phyloP scores from a whole-genome alignment of 2,329 filamentous ascomycete genomes.

The Leptographium flavum region DNA sequence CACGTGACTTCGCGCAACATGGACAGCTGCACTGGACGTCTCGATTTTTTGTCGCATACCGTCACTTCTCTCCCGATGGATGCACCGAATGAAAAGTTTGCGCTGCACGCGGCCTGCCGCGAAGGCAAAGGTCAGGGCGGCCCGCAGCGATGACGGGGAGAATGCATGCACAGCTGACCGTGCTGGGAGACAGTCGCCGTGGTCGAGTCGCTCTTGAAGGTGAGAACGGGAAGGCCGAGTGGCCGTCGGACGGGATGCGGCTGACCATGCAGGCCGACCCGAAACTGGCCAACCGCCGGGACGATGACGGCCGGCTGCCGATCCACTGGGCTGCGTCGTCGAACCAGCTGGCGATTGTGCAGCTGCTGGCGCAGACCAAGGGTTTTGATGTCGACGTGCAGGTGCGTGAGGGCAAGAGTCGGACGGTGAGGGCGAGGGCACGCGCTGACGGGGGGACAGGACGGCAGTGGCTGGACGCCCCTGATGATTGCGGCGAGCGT shows the following conservation, averaged over 20 bases:
- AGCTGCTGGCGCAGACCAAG: slow-evolving; percentile 54
- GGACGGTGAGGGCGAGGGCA: background rate
- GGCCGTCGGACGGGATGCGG: too few relatives aligned
- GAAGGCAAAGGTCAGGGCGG: slow-evolving; percentile 60
- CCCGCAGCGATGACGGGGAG: background rate
- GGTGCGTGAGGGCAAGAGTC: slow-evolving; percentile 35
- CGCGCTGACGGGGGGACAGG: slow-evolving; percentile 27
- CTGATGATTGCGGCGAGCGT: slow-evolving; percentile 72
- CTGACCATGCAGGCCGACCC: slow-evolving; percentile 49
- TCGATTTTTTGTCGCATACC: too few relatives aligned
- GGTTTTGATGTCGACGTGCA: slow-evolving; percentile 74
- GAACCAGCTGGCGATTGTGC: slow-evolving; percentile 62
- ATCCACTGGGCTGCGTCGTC: slow-evolving; percentile 90
- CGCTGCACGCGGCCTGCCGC: slow-evolving; percentile 74
- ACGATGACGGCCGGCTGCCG: slow-evolving; percentile 78
- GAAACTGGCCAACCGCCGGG: slow-evolving; percentile 55
- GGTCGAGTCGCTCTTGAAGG: slow-evolving; percentile 62
- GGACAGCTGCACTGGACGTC: too few relatives aligned
- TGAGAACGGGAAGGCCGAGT: too few relatives aligned
- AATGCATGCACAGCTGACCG: background rate
- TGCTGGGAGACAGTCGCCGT: slow-evolving; percentile 20
- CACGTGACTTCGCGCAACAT: too few relatives aligned
- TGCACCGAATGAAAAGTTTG: slow-evolving; percentile 39
- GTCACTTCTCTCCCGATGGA: slow-evolving; percentile 1
- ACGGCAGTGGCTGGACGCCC: slow-evolving; percentile 69